Percentiles rank a stretch among this genome's conserved stretches.
These are phyloP conservation scores for Triticum turgidum DNA, from an alignment of 176 grass and related monocot genomes.

Conservation along the genomic window DNA sequence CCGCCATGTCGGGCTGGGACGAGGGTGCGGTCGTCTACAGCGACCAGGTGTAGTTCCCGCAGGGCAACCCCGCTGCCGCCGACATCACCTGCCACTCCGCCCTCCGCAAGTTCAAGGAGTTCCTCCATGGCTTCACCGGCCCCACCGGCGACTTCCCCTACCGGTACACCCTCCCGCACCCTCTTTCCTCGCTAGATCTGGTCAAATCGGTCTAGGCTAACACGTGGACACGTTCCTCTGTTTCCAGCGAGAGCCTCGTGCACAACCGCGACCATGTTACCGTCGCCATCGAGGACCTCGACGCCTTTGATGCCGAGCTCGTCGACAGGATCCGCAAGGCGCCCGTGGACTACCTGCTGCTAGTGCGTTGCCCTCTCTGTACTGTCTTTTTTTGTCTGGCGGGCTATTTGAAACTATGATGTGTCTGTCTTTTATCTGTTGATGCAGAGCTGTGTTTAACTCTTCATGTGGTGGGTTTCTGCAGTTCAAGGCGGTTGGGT, in stretches of 20 bases:
- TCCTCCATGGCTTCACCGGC: slow-evolving; percentile 80
- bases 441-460: neutral
- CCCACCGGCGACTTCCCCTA: slow-evolving; percentile 90
- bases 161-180: slow-evolving; percentile 30
- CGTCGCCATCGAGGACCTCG: slow-evolving; percentile 90
- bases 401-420: too few relatives aligned
- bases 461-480: neutral
- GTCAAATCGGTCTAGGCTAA: neutral
- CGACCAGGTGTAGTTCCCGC: slow-evolving; percentile 91
- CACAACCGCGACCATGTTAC: slow-evolving; percentile 83
- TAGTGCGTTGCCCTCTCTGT: slow-evolving; percentile 38
- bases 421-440: neutral
- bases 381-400: neutral
- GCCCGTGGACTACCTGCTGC: slow-evolving; percentile 78
- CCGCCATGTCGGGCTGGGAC: slow-evolving; percentile 91
- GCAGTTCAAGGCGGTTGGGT: slow-evolving; percentile 73
- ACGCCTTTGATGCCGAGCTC: slow-evolving; percentile 87
- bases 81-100: slow-evolving; percentile 80
- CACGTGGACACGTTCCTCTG: neutral
- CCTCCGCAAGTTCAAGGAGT: slow-evolving; percentile 99
- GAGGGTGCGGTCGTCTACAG: slow-evolving; percentile 99
- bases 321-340: slow-evolving; percentile 86
- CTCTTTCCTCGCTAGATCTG: neutral
- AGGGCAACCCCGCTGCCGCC: slow-evolving; percentile 58
- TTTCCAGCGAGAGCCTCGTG: slow-evolving; percentile 76